phyloP scores from a whole-genome alignment of 2,329 filamentous ascomycete species.

The Paecilomyces variotii region DNA sequence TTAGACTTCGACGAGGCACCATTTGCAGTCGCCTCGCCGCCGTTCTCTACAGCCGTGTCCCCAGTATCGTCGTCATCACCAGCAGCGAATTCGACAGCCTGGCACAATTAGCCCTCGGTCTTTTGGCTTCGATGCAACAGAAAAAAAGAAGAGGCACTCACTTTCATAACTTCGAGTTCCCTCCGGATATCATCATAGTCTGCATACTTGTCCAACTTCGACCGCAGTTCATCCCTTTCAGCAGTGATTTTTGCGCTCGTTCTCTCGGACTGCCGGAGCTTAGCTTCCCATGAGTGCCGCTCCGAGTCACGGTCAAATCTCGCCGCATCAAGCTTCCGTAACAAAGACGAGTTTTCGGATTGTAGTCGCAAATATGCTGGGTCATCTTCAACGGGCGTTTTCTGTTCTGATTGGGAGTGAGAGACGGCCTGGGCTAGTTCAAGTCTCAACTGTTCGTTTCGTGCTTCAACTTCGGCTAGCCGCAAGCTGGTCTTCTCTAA shows the following conservation, averaged over 20 bases:
- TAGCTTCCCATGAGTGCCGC: conserved; percentile 67
- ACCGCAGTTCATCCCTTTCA: conserved; percentile 71
- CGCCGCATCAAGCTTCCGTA: conserved; percentile 77
- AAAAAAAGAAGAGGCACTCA: conserved; percentile 16
- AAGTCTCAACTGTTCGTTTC: conserved; percentile 86
- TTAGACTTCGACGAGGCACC: conserved; percentile 50
- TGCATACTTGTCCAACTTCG: conserved; percentile 77
- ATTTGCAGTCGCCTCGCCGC: conserved; percentile 29
- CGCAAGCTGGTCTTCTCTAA: conserved; percentile 81
- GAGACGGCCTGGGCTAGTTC: conserved; percentile 87
- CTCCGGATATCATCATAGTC: conserved; percentile 97
- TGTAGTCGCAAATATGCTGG: conserved; percentile 79
- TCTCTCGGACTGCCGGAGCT: conserved; percentile 69
- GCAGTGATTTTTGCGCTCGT: conserved; percentile 66
- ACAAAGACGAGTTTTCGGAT: conserved; percentile 85
- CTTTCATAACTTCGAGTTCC: conserved; percentile 88
- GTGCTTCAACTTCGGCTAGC: conserved; percentile 81
- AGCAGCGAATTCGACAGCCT: conserved; percentile 91
- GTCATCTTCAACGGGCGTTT: conserved; percentile 71
- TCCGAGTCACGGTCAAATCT: conserved; percentile 77
- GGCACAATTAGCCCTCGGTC: conserved; percentile 3
- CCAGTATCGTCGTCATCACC: conserved; percentile 63
- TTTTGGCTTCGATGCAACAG: background rate
- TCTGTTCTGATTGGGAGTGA: conserved; percentile 52
- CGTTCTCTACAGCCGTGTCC: conserved; percentile 30